A percentile compares a stretch with the other conserved stretches of the same genome.
Evolutionary conservation across 495 filamentous ascomycete genomes (phyloP).

Genomic region (Lepraria neglecta): DNA sequence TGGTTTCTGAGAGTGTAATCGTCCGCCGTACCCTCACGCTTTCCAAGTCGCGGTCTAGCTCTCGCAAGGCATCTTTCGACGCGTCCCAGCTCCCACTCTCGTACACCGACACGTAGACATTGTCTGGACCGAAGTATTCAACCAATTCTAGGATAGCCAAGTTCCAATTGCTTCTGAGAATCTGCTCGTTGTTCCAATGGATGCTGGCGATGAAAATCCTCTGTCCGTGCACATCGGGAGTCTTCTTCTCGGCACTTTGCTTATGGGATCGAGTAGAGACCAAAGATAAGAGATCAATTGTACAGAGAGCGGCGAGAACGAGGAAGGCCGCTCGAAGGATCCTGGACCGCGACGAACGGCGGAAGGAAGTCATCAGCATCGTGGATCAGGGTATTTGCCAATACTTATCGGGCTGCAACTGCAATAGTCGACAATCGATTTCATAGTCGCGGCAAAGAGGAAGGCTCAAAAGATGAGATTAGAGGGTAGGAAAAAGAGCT

Average conservation of each 20-base stretch:
- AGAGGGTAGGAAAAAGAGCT: too few species aligned
- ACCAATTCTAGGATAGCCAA: constrained; percentile 51
- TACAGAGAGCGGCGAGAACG: constrained; percentile 23
- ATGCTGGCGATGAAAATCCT: constrained; percentile 60
- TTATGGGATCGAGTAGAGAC: constrained; percentile 17
- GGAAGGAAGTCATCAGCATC: constrained; percentile 21
- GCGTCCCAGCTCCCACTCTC: constrained; percentile 70
- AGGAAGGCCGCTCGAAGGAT: constrained; percentile 23
- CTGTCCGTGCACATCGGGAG: constrained; percentile 22
- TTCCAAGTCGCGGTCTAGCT: constrained; percentile 51
- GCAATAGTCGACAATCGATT: too few species aligned
- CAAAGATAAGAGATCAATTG: constrained; percentile 26
- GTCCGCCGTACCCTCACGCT: constrained; percentile 46
- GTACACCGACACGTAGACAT: constrained; percentile 63
- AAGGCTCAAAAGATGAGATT: too few species aligned
- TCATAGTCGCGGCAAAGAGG: too few species aligned
- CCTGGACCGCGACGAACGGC: constrained; percentile 26
- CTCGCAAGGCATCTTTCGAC: constrained; percentile 57
- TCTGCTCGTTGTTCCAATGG: constrained; percentile 64
- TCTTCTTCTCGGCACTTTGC: background rate
- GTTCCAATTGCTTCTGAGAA: constrained; percentile 59
- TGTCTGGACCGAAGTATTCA: constrained; percentile 51
- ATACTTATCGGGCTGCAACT: too few species aligned
- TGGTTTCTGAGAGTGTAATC: constrained; percentile 48
- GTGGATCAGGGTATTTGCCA: too few species aligned